Evolutionary conservation across 306 rosid genomes (phyloP), one percentile per base, ranked within the genome.

Genomic region (Astragalus glycyphyllos): DNA sequence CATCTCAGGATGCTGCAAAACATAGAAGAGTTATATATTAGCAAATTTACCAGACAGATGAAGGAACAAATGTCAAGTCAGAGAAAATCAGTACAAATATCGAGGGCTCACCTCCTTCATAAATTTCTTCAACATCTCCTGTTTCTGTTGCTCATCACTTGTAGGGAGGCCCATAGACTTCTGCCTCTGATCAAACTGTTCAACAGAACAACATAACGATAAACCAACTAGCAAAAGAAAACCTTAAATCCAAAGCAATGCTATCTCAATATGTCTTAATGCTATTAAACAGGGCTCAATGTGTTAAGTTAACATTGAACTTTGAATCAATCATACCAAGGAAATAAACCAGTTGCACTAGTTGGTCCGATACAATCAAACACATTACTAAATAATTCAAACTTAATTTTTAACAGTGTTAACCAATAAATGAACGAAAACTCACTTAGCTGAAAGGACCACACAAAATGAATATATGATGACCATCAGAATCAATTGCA

Each of bases 1-100:
- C 96, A 92, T 85, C 84, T 92, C 96, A 20, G 98, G 98, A 86
- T 90, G 98, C 98, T 92, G 96, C 86, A 82, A 59, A 0, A 71
- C 4, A 70, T 20, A 42, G 56, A n/a, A 11, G 32, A 11, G 32
- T 42, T 5, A 41, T 12, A 26, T 9, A 62, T 70, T 15, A 53
- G 41, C 42, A 58, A 11, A 61, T 31, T 26, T 20, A n/a, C n/a
- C 1, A 23, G 10, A 57, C 29, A 67, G 34, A 29, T 7, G 38
- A 50, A 8, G 50, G 11, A 5, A 31, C 0, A 13, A 1, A 60
- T 1, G 3, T n/a, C 7, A 13, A 38, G 15, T 37, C 5, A 46
- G 35, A 73, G 10, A 23, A 38, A 15, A 69, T n/a, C 20, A 31
- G n/a, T 0, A 38, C 6, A 12, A 57, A 38, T 31, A 5, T 40